Percentiles rank a stretch among this genome's conserved stretches.
Conservation (phyloP, 164 flowering plant species). For the Macadamia integrifolia region DNA sequence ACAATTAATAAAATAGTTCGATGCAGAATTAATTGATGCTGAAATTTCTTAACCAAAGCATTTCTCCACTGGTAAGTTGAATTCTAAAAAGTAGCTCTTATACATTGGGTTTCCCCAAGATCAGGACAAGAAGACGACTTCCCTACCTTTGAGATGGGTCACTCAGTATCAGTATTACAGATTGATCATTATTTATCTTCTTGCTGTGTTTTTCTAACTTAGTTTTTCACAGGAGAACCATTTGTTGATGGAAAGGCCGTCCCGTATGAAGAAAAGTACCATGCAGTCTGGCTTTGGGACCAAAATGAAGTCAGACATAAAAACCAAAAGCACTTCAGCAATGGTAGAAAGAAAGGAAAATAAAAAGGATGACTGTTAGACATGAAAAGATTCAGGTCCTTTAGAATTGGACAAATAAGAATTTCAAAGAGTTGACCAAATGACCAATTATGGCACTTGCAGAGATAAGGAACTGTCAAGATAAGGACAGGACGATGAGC, state of each 20-base stretch:
- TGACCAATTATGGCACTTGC: too few relatives aligned
- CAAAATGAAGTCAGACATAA: neutral
- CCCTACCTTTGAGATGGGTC: neutral
- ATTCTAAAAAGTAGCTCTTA: neutral
- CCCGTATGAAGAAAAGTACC: conserved; percentile 36
- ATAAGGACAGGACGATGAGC: too few relatives aligned
- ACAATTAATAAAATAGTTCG: neutral
- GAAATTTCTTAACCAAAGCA: neutral
- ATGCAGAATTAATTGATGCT: neutral
- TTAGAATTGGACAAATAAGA: too few relatives aligned
- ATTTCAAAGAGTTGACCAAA: too few relatives aligned
- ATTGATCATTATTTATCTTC: neutral
- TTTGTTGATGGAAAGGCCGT: conserved; percentile 29
- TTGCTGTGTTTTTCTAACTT: neutral
- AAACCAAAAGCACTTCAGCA: neutral
- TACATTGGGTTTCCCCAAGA: neutral
- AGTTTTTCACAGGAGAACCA: conserved; percentile 24
- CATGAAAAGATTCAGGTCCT: too few relatives aligned
- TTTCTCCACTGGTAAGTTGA: neutral
- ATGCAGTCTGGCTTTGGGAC: conserved; percentile 21
- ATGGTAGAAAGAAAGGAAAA: neutral
- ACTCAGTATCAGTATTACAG: neutral
- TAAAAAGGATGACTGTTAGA: too few relatives aligned
- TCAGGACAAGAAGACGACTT: neutral
- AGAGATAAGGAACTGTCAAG: too few relatives aligned